phyloP scores from a whole-genome alignment of 768 basidiomycete genomes.

The Polyporus arcularius region DNA sequence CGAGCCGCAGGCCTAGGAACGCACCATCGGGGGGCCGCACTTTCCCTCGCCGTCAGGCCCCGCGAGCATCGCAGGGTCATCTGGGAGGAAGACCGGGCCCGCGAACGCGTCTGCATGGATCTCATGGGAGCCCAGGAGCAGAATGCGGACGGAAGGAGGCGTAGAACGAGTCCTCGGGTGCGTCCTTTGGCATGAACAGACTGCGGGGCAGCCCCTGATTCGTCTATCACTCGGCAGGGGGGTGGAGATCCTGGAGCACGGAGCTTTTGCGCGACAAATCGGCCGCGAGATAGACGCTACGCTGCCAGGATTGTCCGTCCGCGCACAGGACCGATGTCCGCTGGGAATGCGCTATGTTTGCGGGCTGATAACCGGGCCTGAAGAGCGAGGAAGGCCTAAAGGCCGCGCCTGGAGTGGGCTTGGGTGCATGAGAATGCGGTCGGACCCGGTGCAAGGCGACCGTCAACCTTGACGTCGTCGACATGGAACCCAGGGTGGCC shows the following conservation, averaged over 20 bases:
- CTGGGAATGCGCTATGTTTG: slow-evolving; percentile 21
- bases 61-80: slow-evolving; percentile 10
- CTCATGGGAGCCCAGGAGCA: slow-evolving; percentile 17
- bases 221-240: slow-evolving; percentile 7
- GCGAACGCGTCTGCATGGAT: neutral
- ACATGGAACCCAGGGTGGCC: slow-evolving; percentile 6
- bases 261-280: slow-evolving; percentile 14
- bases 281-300: slow-evolving; percentile 17
- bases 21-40: slow-evolving; percentile 7
- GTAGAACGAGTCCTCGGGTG: slow-evolving; percentile 4
- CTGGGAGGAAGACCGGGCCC: slow-evolving; percentile 4
- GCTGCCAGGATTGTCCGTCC: slow-evolving; percentile 13
- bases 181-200: neutral
- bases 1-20: neutral
- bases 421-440: slow-evolving; percentile 7
- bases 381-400: slow-evolving; percentile 10
- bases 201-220: slow-evolving; percentile 7
- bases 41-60: neutral
- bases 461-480: neutral
- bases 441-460: too few relatives aligned
- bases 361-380: slow-evolving; percentile 7
- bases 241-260: slow-evolving; percentile 4
- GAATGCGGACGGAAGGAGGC: slow-evolving; percentile 5
- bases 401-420: slow-evolving; percentile 9
- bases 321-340: slow-evolving; percentile 14